Evolutionary conservation across 1,284 basidiomycete species (phyloP), one percentile per base, ranked within the genome.

Genomic region (Moesziomyces sp.): DNA sequence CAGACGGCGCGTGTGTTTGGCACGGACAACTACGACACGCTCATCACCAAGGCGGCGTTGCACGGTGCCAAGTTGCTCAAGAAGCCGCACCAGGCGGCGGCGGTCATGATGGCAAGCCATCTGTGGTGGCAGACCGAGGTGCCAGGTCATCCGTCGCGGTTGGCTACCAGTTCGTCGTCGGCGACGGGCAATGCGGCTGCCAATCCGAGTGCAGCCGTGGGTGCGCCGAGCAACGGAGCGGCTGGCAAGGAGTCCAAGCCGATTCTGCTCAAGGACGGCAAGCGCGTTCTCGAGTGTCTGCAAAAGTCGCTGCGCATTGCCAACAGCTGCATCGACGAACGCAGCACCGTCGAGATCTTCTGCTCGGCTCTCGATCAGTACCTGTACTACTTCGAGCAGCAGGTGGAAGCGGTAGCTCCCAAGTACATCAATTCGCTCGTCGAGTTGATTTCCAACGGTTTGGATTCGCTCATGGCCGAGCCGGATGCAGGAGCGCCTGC

Each of bases 41-140:
- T 83, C 21, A 80, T 78, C 64, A 83, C 81, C 48, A 83, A 82
- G 51, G 82, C 82, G 18, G 79, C 82, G 16, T 61, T 83, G 33
- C 79, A 83, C 28, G 77, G 77, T 14, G 80, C 81, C 46, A 83
- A 82, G 68, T 61, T 83, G 64, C 70, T 83, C 43, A 83, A 83
- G 62, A 83, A 82, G 65, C 81, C 82, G 13, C 82, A 83, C 43
- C 82, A 83, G 52, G 81, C 82, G 5, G 71, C 77, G n/a, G 82
- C 82, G 0, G 82, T 83, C 42, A 74, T 83, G 63, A 75, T 83
- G 78, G 82, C 82, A 13, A 81, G 78, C 58, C 82, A 83, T 56
- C 61, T 83, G 16, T 83, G 82, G 82, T 83, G 82, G 82, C 82
- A 83, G 63, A 70, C 71, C 30, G 77, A 77, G 19, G 46, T 59